A percentile compares a stretch with the other conserved stretches of the same genome.
phyloP scores from a whole-genome alignment of 1,284 basidiomycete species.

The Ustilago loliicola region DNA sequence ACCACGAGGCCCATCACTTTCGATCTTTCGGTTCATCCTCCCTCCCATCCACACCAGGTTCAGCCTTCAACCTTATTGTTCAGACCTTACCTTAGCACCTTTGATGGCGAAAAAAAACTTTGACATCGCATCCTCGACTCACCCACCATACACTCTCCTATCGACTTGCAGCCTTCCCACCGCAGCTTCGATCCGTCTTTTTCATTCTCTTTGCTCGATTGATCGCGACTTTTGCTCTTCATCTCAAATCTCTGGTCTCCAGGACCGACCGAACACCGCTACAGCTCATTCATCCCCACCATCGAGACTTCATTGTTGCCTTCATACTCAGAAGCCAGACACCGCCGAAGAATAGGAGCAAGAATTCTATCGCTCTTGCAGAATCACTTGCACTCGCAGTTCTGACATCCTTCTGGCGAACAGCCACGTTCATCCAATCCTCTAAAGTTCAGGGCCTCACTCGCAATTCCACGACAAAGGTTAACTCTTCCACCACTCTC shows the following conservation, averaged over 20 bases:
- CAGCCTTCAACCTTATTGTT: conserved; percentile 9
- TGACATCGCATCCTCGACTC: background rate
- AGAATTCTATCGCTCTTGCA: background rate
- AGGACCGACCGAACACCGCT: background rate
- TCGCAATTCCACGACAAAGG: conserved; percentile 6
- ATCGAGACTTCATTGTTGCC: conserved; percentile 6
- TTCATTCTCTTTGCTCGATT: background rate
- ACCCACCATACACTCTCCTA: background rate
- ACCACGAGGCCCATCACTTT: conserved; percentile 6
- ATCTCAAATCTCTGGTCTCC: conserved; percentile 4
- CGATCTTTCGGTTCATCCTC: background rate
- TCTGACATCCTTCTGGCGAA: background rate
- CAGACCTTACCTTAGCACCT: conserved; percentile 7
- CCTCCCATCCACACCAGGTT: background rate
- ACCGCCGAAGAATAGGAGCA: background rate
- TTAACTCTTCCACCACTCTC: conserved; percentile 4
- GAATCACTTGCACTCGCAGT: background rate
- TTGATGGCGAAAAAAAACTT: background rate
- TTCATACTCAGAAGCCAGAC: background rate
- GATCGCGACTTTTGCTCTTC: background rate
- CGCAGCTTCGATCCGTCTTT: background rate
- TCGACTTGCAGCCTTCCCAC: background rate
- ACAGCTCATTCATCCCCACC: conserved; percentile 1
- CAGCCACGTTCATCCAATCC: background rate
- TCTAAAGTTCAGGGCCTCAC: background rate